Conservation (phyloP, 73 alveolate genomes). For the Loxodes magnus region DNA sequence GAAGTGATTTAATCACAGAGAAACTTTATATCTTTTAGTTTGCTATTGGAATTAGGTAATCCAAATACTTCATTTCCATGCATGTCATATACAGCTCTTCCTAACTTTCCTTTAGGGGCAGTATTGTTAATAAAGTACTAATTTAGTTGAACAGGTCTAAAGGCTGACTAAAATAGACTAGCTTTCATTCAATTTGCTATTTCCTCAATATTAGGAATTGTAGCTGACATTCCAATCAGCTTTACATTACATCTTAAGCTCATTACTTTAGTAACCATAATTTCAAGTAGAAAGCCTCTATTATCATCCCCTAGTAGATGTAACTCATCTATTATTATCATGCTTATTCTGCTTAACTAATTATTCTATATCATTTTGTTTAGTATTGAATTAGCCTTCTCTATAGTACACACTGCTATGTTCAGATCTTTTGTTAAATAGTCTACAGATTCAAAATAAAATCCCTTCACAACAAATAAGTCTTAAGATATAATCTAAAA, state of each 20-base stretch:
- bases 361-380: slow-evolving; percentile 14
- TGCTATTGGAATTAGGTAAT: too few species aligned
- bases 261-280: slow-evolving; percentile 52
- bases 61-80: too few species aligned
- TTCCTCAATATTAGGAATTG: slow-evolving; percentile 70
- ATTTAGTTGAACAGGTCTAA: slow-evolving; percentile 27
- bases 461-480: slow-evolving; percentile 24
- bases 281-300: slow-evolving; percentile 68
- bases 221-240: slow-evolving; percentile 73
- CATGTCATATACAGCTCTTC: too few species aligned
- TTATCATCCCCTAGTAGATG: slow-evolving; percentile 64
- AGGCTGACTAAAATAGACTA: slow-evolving; percentile 24
- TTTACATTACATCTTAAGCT: slow-evolving; percentile 27
- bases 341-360: neutral
- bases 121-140: too few species aligned
- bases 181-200: slow-evolving; percentile 59
- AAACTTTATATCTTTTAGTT: too few species aligned
- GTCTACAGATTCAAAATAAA: slow-evolving; percentile 17
- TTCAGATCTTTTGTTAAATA: slow-evolving; percentile 11
- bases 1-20: too few species aligned
- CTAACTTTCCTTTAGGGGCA: too few species aligned
- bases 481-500: too few species aligned
- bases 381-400: slow-evolving; percentile 29
- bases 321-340: slow-evolving; percentile 59
- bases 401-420: slow-evolving; percentile 30